Evolutionary conservation across 139 green algal species (phyloP).

Genomic region (Tetradesmus lagerheimii): DNA sequence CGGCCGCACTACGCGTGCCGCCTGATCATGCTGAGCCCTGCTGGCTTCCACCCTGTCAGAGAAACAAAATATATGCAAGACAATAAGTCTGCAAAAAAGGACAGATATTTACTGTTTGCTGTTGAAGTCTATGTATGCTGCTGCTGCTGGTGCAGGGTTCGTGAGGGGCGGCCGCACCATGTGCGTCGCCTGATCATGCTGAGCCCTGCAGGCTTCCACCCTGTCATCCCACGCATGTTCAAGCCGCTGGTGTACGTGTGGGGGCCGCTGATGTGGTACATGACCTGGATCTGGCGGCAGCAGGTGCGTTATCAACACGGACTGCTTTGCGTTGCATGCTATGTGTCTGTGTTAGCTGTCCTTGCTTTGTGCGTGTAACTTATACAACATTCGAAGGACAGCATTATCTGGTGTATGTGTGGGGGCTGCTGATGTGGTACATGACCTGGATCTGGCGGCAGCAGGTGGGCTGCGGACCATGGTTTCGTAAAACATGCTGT

Average conservation of each 20-base stretch:
- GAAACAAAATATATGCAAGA: too few species aligned
- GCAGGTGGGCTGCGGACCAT: too few species aligned
- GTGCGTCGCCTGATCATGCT: conserved; percentile 83
- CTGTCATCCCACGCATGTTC: conserved; percentile 35
- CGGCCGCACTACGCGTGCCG: conserved; percentile 69
- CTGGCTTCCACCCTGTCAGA: conserved; percentile 53
- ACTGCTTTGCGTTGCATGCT: background rate
- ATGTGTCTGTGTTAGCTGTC: background rate
- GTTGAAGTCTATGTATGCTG: too few species aligned
- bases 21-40: conserved; percentile 85
- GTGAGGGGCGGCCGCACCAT: conserved; percentile 59
- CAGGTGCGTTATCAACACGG: background rate
- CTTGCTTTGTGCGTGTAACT: background rate
- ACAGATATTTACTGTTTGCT: too few species aligned
- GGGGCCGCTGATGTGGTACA: conserved; percentile 3
- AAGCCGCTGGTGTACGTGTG: conserved; percentile 22
- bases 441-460: background rate
- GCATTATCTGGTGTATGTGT: background rate
- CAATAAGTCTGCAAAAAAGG: too few species aligned
- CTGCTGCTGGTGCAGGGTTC: background rate
- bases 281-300: conserved; percentile 15
- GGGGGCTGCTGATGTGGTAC: background rate
- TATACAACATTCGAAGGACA: background rate
- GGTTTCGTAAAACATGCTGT: too few species aligned
- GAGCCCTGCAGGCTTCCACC: conserved; percentile 71